A percentile compares a stretch with the other conserved stretches of the same genome.
Conservation (phyloP, 345 rosid genomes). For the Pistacia vera region DNA sequence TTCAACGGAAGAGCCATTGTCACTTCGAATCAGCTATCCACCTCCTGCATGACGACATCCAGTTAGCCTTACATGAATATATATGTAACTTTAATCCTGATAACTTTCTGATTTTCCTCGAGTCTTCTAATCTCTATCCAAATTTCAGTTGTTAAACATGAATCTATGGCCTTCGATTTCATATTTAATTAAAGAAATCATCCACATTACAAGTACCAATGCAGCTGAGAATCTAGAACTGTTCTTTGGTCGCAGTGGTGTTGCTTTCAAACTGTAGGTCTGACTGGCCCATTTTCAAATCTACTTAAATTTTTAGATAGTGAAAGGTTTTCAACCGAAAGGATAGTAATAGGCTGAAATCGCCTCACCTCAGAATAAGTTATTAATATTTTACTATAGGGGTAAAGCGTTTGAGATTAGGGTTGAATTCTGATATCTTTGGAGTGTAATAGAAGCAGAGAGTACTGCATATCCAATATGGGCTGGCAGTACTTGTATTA, state of each 20-base stretch:
- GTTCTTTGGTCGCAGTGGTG: neutral
- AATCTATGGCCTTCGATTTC: neutral
- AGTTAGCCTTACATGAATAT: neutral
- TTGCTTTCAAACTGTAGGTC: neutral
- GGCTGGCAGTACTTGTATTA: neutral
- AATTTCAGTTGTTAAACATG: neutral
- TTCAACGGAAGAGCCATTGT: neutral
- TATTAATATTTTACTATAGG: neutral
- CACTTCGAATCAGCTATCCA: neutral
- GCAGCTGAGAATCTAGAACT: neutral
- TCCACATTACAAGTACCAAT: neutral
- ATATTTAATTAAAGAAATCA: too few species aligned
- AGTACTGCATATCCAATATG: neutral
- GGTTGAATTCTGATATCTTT: constrained; percentile 4
- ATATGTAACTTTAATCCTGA: neutral
- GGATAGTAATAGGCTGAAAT: neutral
- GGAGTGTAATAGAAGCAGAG: constrained; percentile 4
- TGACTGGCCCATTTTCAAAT: neutral
- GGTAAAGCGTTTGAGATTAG: neutral
- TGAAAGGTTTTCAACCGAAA: neutral
- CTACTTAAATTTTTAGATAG: neutral
- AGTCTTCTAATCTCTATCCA: neutral
- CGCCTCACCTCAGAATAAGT: neutral
- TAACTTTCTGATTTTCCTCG: neutral
- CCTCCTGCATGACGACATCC: neutral